Percentiles rank a stretch among this genome's conserved stretches.
These are phyloP conservation scores for Ogataea degrootiae DNA, from an alignment of 805 yeast genomes.

Conservation along the genomic window DNA sequence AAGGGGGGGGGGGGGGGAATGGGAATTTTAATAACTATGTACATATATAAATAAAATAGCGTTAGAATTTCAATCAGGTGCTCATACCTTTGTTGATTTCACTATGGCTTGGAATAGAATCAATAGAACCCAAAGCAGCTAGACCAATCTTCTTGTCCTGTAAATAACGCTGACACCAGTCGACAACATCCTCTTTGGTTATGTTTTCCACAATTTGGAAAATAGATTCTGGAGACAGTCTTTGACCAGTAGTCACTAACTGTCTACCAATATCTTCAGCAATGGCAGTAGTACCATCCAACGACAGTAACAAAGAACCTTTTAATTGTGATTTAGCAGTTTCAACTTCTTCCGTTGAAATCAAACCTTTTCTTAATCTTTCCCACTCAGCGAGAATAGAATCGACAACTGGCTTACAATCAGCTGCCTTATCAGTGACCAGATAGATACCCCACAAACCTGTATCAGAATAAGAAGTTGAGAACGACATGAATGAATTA, in stretches of 20 bases:
- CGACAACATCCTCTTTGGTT: slow-evolving; percentile 70
- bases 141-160: slow-evolving; percentile 77
- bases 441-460: slow-evolving; percentile 97
- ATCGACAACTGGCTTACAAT: slow-evolving; percentile 63
- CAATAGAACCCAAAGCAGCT: slow-evolving; percentile 86
- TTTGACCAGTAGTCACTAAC: slow-evolving; percentile 85
- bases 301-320: slow-evolving; percentile 81
- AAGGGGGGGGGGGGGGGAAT: neutral
- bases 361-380: slow-evolving; percentile 71
- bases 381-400: slow-evolving; percentile 86
- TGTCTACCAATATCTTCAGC: slow-evolving; percentile 99
- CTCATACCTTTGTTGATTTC: slow-evolving; percentile 42
- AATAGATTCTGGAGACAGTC: slow-evolving; percentile 69
- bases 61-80: neutral
- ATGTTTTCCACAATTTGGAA: slow-evolving; percentile 73
- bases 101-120: slow-evolving; percentile 61
- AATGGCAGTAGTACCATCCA: slow-evolving; percentile 92
- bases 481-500: slow-evolving; percentile 93
- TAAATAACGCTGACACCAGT: slow-evolving; percentile 84
- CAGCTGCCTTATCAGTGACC: slow-evolving; percentile 70
- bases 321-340: slow-evolving; percentile 93
- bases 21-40: neutral
- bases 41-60: neutral
- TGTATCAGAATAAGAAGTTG: slow-evolving; percentile 95
- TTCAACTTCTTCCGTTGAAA: slow-evolving; percentile 81